Evolutionary conservation across 2,329 filamentous ascomycete genomes (phyloP), one percentile per base, ranked within the genome.

Genomic region (Ascochyta viciae-villosae): DNA sequence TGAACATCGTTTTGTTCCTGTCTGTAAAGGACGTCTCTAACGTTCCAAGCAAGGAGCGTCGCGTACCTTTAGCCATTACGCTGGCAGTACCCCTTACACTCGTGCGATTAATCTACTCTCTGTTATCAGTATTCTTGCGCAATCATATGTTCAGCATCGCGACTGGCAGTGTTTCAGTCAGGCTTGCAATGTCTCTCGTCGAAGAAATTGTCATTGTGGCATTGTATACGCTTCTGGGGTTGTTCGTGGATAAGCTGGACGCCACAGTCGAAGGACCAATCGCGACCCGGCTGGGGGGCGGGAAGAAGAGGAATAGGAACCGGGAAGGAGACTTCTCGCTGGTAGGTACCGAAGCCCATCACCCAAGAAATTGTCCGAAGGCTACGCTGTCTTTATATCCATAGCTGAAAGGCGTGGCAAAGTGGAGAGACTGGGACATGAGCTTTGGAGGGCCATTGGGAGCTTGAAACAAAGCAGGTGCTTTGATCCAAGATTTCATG

Each of bases 151-250:
- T 69, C 54, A 64, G 55, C 48, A 34, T 63, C 13, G 38, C 60
- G 29, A 64, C 26, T 7, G 64, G 63, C 6, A 60, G 46, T 9
- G 50, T 62, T 6, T 37, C 35, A 7, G 53, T 64, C n/a, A 48
- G 31, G 8, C 38, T 63, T 1, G 38, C 48, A 3, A 67, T 69
- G 62, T 49, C 61, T 4, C 45, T 65, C 16, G 24, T 65, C 4
- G 62, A 66, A 38, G 66, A 69, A 40, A 60, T 69, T 33, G n/a
- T 61, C 5, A 61, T 69, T 8, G 60, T 67, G 8, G 42, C 47
- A 8, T 58, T 66, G 24, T 67, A 66, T 26, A 29, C 63, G 3
- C 1, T 48, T 7, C 35, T 67, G 7, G 63, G 64, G 8, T 62
- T 65, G 13, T 40, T 51, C 13, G 50, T 63, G 2, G 57, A 58